Conservation (phyloP, 106 monocot genomes). For the Dioscorea alata region DNA sequence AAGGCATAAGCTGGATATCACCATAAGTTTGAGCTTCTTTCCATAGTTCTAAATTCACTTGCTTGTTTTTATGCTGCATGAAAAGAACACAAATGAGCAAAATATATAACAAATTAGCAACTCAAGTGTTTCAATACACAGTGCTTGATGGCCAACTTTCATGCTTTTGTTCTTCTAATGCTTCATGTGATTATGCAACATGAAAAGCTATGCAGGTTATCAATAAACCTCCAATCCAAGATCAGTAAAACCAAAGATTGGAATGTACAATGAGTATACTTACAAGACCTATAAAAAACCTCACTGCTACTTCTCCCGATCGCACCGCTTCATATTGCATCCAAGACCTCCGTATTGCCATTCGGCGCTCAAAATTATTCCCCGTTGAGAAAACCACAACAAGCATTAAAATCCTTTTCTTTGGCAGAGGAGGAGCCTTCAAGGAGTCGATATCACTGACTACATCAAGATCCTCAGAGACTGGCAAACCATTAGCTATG, state of each 20-base stretch:
- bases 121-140: too few relatives aligned
- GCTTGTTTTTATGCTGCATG: constrained; percentile 66
- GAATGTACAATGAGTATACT: constrained; percentile 14
- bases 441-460: constrained; percentile 33
- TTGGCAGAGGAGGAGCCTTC: constrained; percentile 47
- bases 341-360: constrained; percentile 81
- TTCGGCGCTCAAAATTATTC: constrained; percentile 82
- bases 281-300: constrained; percentile 85
- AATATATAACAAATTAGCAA: neutral
- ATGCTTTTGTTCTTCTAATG: too few relatives aligned
- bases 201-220: too few relatives aligned
- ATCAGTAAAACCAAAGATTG: too few relatives aligned
- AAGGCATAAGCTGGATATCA: constrained; percentile 97
- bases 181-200: too few relatives aligned
- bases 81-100: neutral
- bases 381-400: constrained; percentile 69
- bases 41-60: constrained; percentile 80
- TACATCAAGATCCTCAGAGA: constrained; percentile 48
- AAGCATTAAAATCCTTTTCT: constrained; percentile 49
- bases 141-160: too few relatives aligned
- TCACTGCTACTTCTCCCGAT: constrained; percentile 64
- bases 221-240: too few relatives aligned
- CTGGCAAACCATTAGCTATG: constrained; percentile 64
- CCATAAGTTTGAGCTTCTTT: constrained; percentile 76
- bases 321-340: constrained; percentile 85